Evolutionary conservation across 2,329 filamentous ascomycete genomes (phyloP).

Genomic region (Calonectria ilicicola): DNA sequence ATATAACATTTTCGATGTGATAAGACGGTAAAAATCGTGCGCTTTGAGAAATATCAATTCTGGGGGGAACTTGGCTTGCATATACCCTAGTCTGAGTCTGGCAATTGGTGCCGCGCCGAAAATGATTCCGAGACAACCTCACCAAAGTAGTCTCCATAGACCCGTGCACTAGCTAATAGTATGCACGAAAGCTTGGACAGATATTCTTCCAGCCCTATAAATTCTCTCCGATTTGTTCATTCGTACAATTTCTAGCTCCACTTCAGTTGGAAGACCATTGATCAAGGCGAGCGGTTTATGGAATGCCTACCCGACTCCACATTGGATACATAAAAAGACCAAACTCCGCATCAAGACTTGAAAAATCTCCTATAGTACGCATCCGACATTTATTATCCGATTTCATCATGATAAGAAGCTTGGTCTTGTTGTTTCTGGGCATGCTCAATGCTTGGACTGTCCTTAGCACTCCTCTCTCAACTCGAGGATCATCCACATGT

Average conservation of each 20-base stretch:
- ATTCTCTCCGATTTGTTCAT: neutral
- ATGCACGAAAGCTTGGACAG: neutral
- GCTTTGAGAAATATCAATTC: too few relatives aligned
- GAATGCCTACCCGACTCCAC: neutral
- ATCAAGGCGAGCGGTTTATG: neutral
- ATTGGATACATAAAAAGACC: neutral
- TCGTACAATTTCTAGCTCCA: neutral
- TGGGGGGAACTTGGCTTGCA: too few relatives aligned
- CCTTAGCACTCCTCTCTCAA: neutral
- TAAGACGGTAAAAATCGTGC: too few relatives aligned
- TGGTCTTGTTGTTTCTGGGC: neutral
- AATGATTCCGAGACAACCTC: neutral
- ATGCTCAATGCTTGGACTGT: neutral
- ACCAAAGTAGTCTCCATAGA: neutral
- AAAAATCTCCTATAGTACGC: too few relatives aligned
- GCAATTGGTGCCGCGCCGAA: neutral
- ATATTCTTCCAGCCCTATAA: neutral
- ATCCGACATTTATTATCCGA: neutral
- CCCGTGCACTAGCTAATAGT: neutral
- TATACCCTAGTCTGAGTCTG: neutral
- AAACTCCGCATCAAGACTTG: too few relatives aligned
- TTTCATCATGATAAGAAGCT: neutral
- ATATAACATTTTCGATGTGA: neutral
- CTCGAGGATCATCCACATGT: neutral
- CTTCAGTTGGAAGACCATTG: neutral